A percentile compares a stretch with the other conserved stretches of the same genome.
phyloP scores from a whole-genome alignment of 2,329 filamentous ascomycete genomes.

The Alternaria burnsii region DNA sequence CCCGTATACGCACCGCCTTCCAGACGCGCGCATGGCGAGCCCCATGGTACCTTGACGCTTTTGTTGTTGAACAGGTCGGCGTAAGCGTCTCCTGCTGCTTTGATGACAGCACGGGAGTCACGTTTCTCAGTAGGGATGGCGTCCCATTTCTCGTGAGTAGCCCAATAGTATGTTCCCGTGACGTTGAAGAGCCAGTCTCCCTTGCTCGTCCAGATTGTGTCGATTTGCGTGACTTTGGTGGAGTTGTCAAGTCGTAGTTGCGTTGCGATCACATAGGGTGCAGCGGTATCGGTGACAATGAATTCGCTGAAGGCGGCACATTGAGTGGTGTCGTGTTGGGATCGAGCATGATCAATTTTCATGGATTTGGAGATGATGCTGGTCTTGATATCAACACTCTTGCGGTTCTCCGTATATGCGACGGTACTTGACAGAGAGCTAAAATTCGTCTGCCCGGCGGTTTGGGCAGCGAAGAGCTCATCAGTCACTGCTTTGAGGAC shows the following conservation, averaged over 20 bases:
- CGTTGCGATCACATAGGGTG: conserved; percentile 41
- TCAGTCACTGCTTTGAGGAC: conserved; percentile 30
- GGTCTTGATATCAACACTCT: conserved; percentile 25
- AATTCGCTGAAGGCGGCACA: conserved; percentile 42
- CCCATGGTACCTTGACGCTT: conserved; percentile 39
- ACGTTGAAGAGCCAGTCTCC: conserved; percentile 46
- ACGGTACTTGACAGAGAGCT: conserved; percentile 28
- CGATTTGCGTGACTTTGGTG: conserved; percentile 33
- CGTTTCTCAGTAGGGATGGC: conserved; percentile 28
- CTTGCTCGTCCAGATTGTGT: conserved; percentile 38
- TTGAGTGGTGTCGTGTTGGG: conserved; percentile 36
- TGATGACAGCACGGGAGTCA: conserved; percentile 31
- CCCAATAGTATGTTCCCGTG: conserved; percentile 40
- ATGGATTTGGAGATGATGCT: conserved; percentile 36
- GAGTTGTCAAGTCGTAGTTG: conserved; percentile 38
- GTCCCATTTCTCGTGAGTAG: conserved; percentile 35
- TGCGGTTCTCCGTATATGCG: conserved; percentile 39
- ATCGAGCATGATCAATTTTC: conserved; percentile 35
- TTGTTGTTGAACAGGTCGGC: conserved; percentile 40
- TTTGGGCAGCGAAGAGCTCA: conserved; percentile 32
- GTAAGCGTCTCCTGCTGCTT: conserved; percentile 42
- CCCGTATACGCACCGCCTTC: conserved; percentile 43
- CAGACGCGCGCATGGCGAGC: conserved; percentile 37
- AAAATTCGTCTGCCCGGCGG: conserved; percentile 28
- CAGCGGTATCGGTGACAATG: conserved; percentile 35